Percentiles rank a stretch among this genome's conserved stretches.
These are phyloP conservation scores for Hansfordia pulvinata DNA, from an alignment of 2,329 filamentous ascomycete species.

Conservation along the genomic window DNA sequence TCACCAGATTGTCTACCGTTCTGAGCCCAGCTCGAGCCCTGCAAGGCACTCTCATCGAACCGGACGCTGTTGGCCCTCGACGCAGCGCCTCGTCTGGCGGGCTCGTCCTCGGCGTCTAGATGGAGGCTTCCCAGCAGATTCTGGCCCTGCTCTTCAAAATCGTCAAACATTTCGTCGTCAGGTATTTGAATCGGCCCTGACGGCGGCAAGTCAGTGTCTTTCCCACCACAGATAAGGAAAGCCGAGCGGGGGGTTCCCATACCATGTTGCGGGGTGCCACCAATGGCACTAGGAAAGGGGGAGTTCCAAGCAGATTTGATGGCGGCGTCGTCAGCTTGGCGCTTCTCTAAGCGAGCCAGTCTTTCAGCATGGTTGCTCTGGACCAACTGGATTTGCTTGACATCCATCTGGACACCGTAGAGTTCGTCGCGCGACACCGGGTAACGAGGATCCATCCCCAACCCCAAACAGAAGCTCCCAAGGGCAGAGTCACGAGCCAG, in stretches of 20 bases:
- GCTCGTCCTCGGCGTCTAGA: conserved; percentile 77
- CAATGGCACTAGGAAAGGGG: conserved; percentile 76
- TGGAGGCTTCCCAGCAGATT: conserved; percentile 70
- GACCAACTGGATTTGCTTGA: conserved; percentile 52
- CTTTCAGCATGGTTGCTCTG: conserved; percentile 50
- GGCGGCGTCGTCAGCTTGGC: conserved; percentile 52
- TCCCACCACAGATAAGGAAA: conserved; percentile 4
- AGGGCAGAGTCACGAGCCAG: too few species aligned
- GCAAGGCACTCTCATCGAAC: conserved; percentile 90
- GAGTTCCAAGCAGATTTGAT: conserved; percentile 87
- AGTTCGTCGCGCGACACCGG: conserved; percentile 48
- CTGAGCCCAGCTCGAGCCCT: conserved; percentile 75
- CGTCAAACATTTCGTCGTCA: conserved; percentile 74
- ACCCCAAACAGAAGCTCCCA: too few species aligned
- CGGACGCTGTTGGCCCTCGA: conserved; percentile 94
- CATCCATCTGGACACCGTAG: conserved; percentile 56
- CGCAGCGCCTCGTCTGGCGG: conserved; percentile 69
- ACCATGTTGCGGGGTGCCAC: conserved; percentile 82
- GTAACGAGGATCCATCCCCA: conserved; percentile 54
- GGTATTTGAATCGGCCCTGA: conserved; percentile 69
- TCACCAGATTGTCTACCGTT: conserved; percentile 73
- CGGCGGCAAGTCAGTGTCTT: conserved; percentile 8
- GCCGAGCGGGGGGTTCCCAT: conserved; percentile 22
- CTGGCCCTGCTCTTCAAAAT: conserved; percentile 77
- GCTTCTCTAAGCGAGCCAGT: conserved; percentile 48